Evolutionary conservation across 2,329 filamentous ascomycete species (phyloP), one percentile per base, ranked within the genome.

Genomic region (Alternaria triticimaculans): DNA sequence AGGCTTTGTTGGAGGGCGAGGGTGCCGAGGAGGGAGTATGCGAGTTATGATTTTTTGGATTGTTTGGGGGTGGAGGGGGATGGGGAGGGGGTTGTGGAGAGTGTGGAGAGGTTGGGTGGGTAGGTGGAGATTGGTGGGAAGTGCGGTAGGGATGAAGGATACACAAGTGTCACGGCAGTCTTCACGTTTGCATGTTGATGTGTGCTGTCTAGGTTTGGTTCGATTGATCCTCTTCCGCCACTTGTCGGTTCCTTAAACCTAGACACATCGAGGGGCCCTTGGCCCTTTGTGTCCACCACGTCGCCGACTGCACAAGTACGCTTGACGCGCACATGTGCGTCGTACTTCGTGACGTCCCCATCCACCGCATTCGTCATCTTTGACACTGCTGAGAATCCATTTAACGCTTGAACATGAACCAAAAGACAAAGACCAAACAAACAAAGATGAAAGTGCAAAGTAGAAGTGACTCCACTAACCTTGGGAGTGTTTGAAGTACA

Each of bases 41-140:
- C 65, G 64, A 68, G 72, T 56, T 71, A 73, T 48, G 72, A 76
- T 63, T 51, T 59, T 30, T 53, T 70, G 59, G 59, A 73, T 30
- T 76, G 72, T 41, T 59, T 75, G 57, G 28, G 28, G 2, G 25
- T 66, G 6, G 44, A 60, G 6, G 57, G 55, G 18, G 25, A 20
- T 4, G 15, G 8, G 15, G 30, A 30, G 8, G 46, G 46, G 25
- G 23, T 51, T n/a, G 23, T 58, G 14, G 33, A 44, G 6, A 18
- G 51, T 5, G 18, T 44, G 15, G 18, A 7, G 20, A 26, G 11
- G 18, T 28, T 58, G 11, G 20, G 5, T 25, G 14, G 14, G 28
- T 58, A 58, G 44, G 44, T 21, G 10, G 10, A 6, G 12, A 8
- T 11, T 21, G 8, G 5, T 4, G 14, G 2, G 3, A n/a, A n/a